Base-by-base conservation (phyloP, 2,329 filamentous ascomycete species). In the Fusarium albidum region DNA sequence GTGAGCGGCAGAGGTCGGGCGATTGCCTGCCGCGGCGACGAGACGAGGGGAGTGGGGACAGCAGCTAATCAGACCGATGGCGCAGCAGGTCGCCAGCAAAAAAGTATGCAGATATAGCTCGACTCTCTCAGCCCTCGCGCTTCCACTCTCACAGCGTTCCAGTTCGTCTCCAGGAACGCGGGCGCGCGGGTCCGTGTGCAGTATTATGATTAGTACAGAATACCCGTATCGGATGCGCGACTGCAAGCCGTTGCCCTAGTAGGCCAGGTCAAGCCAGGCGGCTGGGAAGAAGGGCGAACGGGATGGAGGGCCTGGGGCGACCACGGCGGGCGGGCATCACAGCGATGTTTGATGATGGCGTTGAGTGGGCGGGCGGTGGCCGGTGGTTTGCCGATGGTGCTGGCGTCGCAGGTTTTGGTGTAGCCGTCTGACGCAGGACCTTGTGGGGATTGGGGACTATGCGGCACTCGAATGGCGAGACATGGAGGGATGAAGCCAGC, bases 21-120 rank as follows among this genome's bases (percentile, higher is more conserved):
- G 47, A 63, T 66, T 66, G 63, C 56, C 61, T 55, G 47, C 55
- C 55, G 52, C 34, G 49, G 31, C 17, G 35, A 44, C 40, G 42
- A 49, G 34, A 40, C 17, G 52, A 55, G 59, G 48, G 45, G 32
- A n/a, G n/a, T n/a, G n/a, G 9, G 27, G 25, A 17, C n/a, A 37
- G 34, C 17, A 49, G 31, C 34, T 34, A 38, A 42, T 44, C 47
- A 35, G 42, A 33, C 25, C 31, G 33, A 52, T 46, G 17, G 35
- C 32, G 35, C 15, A 5, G 21, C 29, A 37, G 44, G 41, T 40
- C 26, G 40, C 28, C 21, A 55, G 51, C 18, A 43, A 43, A 31
- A 43, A 43, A 31, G 33, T 34, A 27, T 42, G 34, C 17, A 35
- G 28, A 38, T 40, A 48, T 40, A 40, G 33, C 33, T 29, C 37